Conservation (phyloP, 192 early-diverging fungal species). For the Coemansia sp. region DNA sequence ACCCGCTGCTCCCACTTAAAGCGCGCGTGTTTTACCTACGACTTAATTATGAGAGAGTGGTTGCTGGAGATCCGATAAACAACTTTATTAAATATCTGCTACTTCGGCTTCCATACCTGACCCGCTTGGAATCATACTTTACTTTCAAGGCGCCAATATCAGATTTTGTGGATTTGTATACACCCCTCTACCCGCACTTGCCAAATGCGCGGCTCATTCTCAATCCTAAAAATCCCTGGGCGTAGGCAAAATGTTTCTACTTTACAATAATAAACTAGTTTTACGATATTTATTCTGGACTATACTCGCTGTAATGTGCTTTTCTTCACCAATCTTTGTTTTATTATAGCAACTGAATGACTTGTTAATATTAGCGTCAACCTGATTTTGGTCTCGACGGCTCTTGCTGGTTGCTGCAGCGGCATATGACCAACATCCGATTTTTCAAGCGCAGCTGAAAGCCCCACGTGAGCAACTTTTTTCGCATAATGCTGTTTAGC, state of each 20-base stretch:
- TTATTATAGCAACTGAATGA: no score
- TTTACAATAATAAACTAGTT: no score
- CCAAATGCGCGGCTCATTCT: not conserved
- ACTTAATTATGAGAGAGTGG: not conserved
- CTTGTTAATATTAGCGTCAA: slow-evolving; percentile 18
- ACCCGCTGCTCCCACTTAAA: not conserved
- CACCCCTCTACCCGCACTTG: not conserved
- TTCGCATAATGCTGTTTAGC: not conserved
- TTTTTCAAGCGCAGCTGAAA: slow-evolving; percentile 20
- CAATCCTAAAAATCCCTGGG: not conserved
- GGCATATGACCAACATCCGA: no score
- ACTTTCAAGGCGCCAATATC: not conserved
- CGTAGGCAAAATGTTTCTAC: not conserved
- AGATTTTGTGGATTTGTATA: not conserved
- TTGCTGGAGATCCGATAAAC: not conserved
- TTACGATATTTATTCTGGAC: no score
- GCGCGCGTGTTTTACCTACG: not conserved
- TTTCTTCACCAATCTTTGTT: no score
- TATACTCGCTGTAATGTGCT: no score
- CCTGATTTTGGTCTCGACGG: slow-evolving; percentile 36
- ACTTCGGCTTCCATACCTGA: not conserved
- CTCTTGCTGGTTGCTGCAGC: slow-evolving; percentile 31
- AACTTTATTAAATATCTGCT: not conserved
- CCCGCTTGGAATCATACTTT: not conserved
- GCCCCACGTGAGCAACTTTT: not conserved